Evolutionary conservation across 2,329 filamentous ascomycete genomes (phyloP), one percentile per base, ranked within the genome.

Genomic region (Diaporthe sp.): DNA sequence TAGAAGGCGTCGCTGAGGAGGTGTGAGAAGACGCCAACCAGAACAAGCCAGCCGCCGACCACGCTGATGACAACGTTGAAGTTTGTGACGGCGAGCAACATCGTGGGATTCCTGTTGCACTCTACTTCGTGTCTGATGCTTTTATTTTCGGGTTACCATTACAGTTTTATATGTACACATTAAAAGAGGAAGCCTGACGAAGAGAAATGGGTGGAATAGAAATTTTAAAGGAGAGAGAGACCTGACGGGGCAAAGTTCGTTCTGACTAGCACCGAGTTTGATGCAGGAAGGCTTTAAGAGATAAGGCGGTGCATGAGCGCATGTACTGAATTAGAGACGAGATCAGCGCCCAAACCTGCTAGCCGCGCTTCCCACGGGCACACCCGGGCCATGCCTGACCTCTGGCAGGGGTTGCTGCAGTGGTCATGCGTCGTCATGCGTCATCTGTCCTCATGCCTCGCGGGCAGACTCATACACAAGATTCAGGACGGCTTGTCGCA

Each of bases 1-100:
- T 98, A 98, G 81, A 94, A 96, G 74, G 92, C 93, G 85, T 98
- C 96, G 82, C 98, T 98, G 81, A 94, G 89, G 25, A 98, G 89
- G 81, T 95, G 98, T 0, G 95, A 98, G 0, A 98, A 95, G 59
- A 98, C 86, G 6, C 95, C 95, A 81, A 98, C 98, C 22, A 97
- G 79, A 0, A 94, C 95, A 76, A 98, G 92, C 85, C 97, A 98
- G 1, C 94, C 96, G 22, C 96, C 96, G 15, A 98, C 84, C 9
- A 94, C 90, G 73, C 94, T 93, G 82, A 94, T 92, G 72, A 95
- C 91, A 78, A 97, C 94, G 84, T 98, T 97, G 88, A 98, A 98
- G 82, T 95, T 94, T 77, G 89, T 92, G 51, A 83, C 51, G 8
- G 82, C 82, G 44, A 85, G 76, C 10, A 62, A 46, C 59, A 62